Percentiles rank a stretch among this genome's conserved stretches.
phyloP scores from a whole-genome alignment of 306 rosid species.

The Sphenostylis stenocarpa region DNA sequence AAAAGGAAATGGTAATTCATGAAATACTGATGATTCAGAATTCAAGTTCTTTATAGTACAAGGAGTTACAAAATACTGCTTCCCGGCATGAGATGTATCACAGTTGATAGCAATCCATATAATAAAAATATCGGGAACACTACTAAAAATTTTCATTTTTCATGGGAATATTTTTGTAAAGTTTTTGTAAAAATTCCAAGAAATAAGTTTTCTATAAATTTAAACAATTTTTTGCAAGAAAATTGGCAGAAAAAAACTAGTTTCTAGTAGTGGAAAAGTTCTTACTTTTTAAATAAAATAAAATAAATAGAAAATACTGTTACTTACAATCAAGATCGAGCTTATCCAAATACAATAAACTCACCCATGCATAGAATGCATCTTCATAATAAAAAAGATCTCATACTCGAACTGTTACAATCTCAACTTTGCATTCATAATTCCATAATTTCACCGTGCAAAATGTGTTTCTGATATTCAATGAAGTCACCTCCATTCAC shows the following conservation, averaged over 20 bases:
- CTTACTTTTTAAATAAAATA: background rate
- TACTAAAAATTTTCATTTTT: no score
- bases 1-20: background rate
- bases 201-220: no score
- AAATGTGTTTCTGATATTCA: background rate
- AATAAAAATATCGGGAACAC: background rate
- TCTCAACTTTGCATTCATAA: constrained; percentile 6
- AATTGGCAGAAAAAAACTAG: no score
- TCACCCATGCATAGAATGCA: background rate
- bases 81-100: constrained; percentile 1
- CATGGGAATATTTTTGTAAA: no score
- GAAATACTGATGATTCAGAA: background rate
- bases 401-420: background rate
- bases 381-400: background rate
- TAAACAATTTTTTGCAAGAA: no score
- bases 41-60: background rate
- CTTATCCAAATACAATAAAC: background rate
- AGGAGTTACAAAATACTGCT: background rate
- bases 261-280: no score
- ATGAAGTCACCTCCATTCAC: constrained; percentile 12
- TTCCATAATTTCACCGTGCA: background rate
- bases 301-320: background rate
- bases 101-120: background rate
- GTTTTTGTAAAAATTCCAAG: no score
- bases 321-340: background rate